phyloP scores from a whole-genome alignment of 1,284 basidiomycete genomes.

The Cryptococcus sp. region DNA sequence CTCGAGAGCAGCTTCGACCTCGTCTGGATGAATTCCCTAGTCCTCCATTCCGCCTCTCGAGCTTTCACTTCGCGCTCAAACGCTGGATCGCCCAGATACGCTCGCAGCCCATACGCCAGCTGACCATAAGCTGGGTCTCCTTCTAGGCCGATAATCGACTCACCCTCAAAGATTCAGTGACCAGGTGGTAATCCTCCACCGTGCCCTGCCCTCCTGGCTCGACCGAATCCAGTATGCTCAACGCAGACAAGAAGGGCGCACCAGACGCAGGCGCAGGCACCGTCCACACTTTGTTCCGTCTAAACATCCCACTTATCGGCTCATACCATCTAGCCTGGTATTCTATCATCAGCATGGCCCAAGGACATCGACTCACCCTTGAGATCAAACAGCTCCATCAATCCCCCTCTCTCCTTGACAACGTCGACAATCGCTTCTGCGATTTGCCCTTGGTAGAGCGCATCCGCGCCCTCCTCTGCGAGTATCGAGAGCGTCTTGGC shows the following conservation, averaged over 20 bases:
- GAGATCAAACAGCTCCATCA: constrained; percentile 36
- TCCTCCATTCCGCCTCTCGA: constrained; percentile 10
- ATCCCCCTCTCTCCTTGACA: constrained; percentile 26
- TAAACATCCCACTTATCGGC: constrained; percentile 24
- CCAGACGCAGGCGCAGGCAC: constrained; percentile 40
- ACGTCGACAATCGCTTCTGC: constrained; percentile 26
- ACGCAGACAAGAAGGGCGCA: constrained; percentile 29
- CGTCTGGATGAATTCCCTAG: neutral
- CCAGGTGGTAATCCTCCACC: constrained; percentile 23
- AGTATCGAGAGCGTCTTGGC: constrained; percentile 29
- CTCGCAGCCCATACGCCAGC: constrained; percentile 22
- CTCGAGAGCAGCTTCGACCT: constrained; percentile 5
- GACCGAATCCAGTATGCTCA: constrained; percentile 27
- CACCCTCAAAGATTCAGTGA: constrained; percentile 32
- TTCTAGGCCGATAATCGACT: constrained; percentile 1
- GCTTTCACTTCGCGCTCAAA: constrained; percentile 12
- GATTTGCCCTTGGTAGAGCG: constrained; percentile 35
- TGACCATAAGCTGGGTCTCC: neutral
- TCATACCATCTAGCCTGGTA: constrained; percentile 26
- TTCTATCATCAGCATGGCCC: constrained; percentile 10
- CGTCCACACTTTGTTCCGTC: constrained; percentile 27
- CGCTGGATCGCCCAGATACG: constrained; percentile 21
- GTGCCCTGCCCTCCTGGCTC: constrained; percentile 10
- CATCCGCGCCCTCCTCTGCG: constrained; percentile 27
- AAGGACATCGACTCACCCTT: constrained; percentile 14